Base-by-base conservation (phyloP, 2,329 filamentous ascomycete species). In the Exophiala bonariae region DNA sequence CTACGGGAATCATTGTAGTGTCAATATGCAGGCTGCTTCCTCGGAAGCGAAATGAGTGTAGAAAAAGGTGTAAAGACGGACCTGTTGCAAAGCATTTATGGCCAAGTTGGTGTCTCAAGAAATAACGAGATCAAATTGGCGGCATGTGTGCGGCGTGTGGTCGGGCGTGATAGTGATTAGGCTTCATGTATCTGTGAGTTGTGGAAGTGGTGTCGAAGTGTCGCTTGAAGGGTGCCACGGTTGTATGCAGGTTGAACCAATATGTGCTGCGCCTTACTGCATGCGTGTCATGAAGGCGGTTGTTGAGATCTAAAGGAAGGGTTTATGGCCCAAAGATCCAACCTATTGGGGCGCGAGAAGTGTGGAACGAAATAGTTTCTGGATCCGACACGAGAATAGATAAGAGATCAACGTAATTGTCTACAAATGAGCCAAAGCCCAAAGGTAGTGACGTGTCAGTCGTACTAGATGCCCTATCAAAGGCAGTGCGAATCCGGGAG, bases 81-180 rank as follows among this genome's bases (percentile, higher is more conserved):
- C 73, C 72, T 68, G 57, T 72, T 73, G 54, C 67, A 68, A 63
- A 76, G 75, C 73, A 76, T 76, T 49, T 55, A 54, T 44, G 49
- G 50, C 42, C 48, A 49, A 50, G 50, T 44, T 41, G 37, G 39
- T 42, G 55, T 59, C 54, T 56, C 54, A 56, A 41, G 51, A 34
- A 40, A 33, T 39, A 44, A 40, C 32, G 33, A 36, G 44, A 49
- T 55, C 48, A 55, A 54, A 50, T 52, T 48, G 53, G 45, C 47
- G 23, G 47, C 46, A 50, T 55, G 35, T 19, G 44, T 46, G 40
- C 46, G n/a, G n/a, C 39, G 28, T 19, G 41, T 47, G 47, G 39
- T 53, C 43, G 50, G 35, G 45, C 47, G 33, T 18, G 35, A 19
- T 41, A 37, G 41, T 37, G 28, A 23, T 50, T 32, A 41, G 23